phyloP scores from a whole-genome alignment of 2,329 filamentous ascomycete genomes.

The Boeremia exigua region DNA sequence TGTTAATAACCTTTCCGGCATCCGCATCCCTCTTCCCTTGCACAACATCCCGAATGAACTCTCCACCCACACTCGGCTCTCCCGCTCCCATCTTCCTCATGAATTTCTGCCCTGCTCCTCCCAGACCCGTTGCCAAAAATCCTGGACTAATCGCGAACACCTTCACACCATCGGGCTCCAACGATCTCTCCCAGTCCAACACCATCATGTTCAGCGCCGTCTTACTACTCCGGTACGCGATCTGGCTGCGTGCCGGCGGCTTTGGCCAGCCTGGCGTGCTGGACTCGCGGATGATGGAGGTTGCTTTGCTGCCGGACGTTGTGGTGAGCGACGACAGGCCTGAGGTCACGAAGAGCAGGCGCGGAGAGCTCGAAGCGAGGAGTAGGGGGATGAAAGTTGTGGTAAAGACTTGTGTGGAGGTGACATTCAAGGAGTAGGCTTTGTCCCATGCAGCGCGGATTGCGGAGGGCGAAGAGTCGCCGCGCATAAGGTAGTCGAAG shows the following conservation, averaged over 20 bases:
- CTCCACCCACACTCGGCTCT: constrained; percentile 46
- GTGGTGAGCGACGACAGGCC: neutral
- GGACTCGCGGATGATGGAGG: constrained; percentile 1
- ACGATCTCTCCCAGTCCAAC: constrained; percentile 54
- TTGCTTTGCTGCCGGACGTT: neutral
- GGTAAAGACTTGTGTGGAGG: constrained; percentile 1
- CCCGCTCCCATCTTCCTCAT: constrained; percentile 48
- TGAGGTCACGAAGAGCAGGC: constrained; percentile 1
- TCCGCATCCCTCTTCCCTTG: constrained; percentile 50
- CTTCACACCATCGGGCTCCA: constrained; percentile 56
- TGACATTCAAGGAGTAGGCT: constrained; percentile 3
- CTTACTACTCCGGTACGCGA: constrained; percentile 53
- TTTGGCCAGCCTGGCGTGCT: constrained; percentile 57
- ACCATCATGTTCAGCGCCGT: constrained; percentile 58
- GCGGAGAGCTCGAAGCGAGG: neutral
- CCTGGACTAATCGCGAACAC: constrained; percentile 56
- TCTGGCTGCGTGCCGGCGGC: constrained; percentile 24
- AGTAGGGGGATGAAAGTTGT: neutral
- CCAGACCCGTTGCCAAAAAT: constrained; percentile 54
- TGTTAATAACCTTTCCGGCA: constrained; percentile 46
- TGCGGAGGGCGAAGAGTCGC: constrained; percentile 29
- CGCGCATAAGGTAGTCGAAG: constrained; percentile 50
- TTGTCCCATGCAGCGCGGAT: constrained; percentile 33
- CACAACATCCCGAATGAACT: constrained; percentile 48
- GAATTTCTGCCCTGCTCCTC: constrained; percentile 40